Percentiles rank a stretch among this genome's conserved stretches.
These are phyloP conservation scores for Chaetomium tenue DNA, from an alignment of 495 filamentous ascomycete species.

Conservation along the genomic window DNA sequence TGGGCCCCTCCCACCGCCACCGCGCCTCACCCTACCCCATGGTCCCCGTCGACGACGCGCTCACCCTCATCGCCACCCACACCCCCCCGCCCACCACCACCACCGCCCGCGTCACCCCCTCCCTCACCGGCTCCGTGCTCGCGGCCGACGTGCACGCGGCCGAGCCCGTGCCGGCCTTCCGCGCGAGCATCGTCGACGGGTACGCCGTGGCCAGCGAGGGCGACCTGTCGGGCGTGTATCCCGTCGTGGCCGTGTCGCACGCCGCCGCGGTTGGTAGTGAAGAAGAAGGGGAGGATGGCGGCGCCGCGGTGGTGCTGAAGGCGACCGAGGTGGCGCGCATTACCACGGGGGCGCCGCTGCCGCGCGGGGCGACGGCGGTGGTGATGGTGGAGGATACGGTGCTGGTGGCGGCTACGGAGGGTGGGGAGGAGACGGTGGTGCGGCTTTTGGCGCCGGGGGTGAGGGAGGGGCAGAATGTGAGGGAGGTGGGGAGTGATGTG, in stretches of 20 bases:
- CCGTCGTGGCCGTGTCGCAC: conserved; percentile 83
- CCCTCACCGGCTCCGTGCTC: conserved; percentile 70
- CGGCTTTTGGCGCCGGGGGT: conserved; percentile 79
- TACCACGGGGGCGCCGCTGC: conserved; percentile 90
- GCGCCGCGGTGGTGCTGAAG: conserved; percentile 49
- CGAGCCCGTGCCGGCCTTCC: conserved; percentile 86
- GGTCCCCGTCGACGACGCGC: conserved; percentile 78
- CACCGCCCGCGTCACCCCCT: conserved; percentile 57
- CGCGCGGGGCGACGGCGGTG: conserved; percentile 82
- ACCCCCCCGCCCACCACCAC: conserved; percentile 59
- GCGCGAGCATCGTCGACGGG: conserved; percentile 95
- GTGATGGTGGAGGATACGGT: conserved; percentile 97
- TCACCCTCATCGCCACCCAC: conserved; percentile 65
- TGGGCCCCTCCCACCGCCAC: conserved; percentile 73
- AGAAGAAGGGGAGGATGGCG: conserved; percentile 31
- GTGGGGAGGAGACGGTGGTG: conserved; percentile 75
- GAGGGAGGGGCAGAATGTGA: conserved; percentile 77
- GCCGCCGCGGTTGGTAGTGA: conserved; percentile 54
- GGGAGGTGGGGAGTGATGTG: conserved; percentile 89
- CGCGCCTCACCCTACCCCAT: conserved; percentile 90
- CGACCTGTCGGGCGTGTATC: conserved; percentile 72
- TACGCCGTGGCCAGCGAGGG: conserved; percentile 71
- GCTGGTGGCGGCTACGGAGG: conserved; percentile 67
- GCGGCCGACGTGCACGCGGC: conserved; percentile 77
- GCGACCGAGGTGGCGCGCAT: conserved; percentile 80